phyloP scores from a whole-genome alignment of 352 stramenopile species.

The Globisporangium recalcitrans region DNA sequence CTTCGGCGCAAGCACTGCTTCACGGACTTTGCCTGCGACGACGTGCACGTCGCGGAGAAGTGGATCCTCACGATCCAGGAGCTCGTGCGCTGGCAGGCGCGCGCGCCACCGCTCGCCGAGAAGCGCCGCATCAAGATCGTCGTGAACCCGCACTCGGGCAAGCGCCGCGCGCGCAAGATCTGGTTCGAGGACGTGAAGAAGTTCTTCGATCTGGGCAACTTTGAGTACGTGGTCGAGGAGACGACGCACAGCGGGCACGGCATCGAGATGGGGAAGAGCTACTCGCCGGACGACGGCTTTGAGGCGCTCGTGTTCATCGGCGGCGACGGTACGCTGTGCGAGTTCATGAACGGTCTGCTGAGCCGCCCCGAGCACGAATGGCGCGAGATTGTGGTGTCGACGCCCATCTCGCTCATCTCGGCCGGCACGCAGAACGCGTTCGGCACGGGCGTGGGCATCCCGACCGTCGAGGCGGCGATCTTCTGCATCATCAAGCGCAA shows the following conservation, averaged over 20 bases:
- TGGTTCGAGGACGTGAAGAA: constrained; percentile 69
- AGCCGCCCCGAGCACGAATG: constrained; percentile 70
- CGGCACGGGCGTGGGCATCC: constrained; percentile 61
- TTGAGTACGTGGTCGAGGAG: constrained; percentile 71
- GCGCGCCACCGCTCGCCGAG: constrained; percentile 56
- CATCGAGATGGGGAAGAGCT: constrained; percentile 70
- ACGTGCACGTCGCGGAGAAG: constrained; percentile 29
- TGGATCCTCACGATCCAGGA: constrained; percentile 74
- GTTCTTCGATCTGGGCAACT: constrained; percentile 75
- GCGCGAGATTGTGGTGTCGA: constrained; percentile 76
- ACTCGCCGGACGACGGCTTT: constrained; percentile 70
- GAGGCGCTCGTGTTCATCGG: constrained; percentile 78
- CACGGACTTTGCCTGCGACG: constrained; percentile 49
- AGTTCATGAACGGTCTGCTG: constrained; percentile 82
- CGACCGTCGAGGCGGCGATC: constrained; percentile 54
- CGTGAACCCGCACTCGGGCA: constrained; percentile 77
- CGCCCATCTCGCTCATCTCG: constrained; percentile 76
- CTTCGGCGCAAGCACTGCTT: constrained; percentile 41
- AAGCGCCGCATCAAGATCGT: constrained; percentile 77
- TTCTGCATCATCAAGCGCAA: constrained; percentile 85
- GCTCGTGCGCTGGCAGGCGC: constrained; percentile 77
- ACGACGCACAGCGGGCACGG: constrained; percentile 68
- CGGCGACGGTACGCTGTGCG: constrained; percentile 68
- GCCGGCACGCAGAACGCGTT: constrained; percentile 83
- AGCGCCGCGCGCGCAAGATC: constrained; percentile 54